phyloP scores from a whole-genome alignment of 2,329 filamentous ascomycete species.

The Aspergillus chevalieri region DNA sequence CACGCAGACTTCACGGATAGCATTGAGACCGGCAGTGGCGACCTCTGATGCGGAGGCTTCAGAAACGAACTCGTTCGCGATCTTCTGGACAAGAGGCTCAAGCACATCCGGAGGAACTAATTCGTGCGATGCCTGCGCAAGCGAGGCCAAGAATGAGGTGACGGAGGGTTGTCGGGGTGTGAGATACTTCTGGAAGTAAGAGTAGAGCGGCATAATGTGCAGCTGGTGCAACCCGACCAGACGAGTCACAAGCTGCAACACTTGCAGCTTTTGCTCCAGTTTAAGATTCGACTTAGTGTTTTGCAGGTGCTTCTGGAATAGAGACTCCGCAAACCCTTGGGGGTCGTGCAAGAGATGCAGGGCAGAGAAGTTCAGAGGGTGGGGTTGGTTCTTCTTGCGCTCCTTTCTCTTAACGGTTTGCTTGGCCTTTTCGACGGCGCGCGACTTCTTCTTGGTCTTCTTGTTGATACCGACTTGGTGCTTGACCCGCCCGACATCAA shows the following conservation, averaged over 20 bases:
- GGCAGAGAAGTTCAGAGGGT: constrained; percentile 91
- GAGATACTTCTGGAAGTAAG: constrained; percentile 90
- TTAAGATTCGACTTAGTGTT: constrained; percentile 78
- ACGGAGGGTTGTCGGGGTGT: constrained; percentile 83
- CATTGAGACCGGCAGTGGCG: constrained; percentile 83
- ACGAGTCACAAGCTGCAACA: constrained; percentile 83
- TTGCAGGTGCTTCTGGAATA: constrained; percentile 88
- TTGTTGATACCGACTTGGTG: constrained; percentile 92
- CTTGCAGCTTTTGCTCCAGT: constrained; percentile 81
- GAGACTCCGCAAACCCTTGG: constrained; percentile 81
- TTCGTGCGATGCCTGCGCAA: constrained; percentile 86
- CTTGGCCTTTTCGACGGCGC: constrained; percentile 71
- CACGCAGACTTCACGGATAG: constrained; percentile 88
- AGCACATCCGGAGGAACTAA: constrained; percentile 88
- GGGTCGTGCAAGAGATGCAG: constrained; percentile 90
- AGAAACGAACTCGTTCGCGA: constrained; percentile 96
- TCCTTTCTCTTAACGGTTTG: constrained; percentile 77
- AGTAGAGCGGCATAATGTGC: constrained; percentile 84
- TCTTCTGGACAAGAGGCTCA: constrained; percentile 86
- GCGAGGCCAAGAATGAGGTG: constrained; percentile 84
- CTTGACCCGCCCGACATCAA: constrained; percentile 73
- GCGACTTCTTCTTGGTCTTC: constrained; percentile 83
- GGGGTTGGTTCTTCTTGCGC: constrained; percentile 79
- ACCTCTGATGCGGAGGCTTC: constrained; percentile 90
- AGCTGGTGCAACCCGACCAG: constrained; percentile 90